A percentile compares a stretch with the other conserved stretches of the same genome.
Conservation (phyloP, 345 rosid species). For the Ceriops tagal region DNA sequence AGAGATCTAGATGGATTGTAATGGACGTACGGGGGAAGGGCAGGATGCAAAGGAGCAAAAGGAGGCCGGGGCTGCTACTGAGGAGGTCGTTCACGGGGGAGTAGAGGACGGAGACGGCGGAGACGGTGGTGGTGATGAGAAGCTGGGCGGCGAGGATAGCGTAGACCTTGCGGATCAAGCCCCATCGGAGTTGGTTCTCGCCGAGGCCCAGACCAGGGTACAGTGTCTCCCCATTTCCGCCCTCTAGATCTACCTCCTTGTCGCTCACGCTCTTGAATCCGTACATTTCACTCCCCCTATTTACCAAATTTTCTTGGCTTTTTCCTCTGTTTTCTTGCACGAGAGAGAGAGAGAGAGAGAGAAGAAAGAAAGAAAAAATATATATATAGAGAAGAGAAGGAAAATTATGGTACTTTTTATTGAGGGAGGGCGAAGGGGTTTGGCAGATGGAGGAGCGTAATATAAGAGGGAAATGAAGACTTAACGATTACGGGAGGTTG, state of each 20-base stretch:
- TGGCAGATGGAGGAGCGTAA: too few relatives aligned
- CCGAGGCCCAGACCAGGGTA: conserved; percentile 78
- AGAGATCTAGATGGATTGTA: conserved; percentile 6
- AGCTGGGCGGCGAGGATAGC: conserved; percentile 81
- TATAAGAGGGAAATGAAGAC: too few relatives aligned
- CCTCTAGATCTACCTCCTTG: conserved; percentile 50
- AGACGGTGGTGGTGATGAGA: conserved; percentile 72
- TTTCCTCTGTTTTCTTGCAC: neutral
- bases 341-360: neutral
- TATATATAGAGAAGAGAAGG: too few relatives aligned
- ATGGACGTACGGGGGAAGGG: conserved; percentile 69
- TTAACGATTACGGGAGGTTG: too few relatives aligned
- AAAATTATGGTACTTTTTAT: too few relatives aligned
- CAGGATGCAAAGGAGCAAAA: conserved; percentile 62
- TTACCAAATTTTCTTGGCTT: neutral
- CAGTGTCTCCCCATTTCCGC: conserved; percentile 52
- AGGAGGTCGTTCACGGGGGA: conserved; percentile 67
- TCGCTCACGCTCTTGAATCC: conserved; percentile 52
- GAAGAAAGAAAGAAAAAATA: neutral
- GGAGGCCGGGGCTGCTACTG: conserved; percentile 63
- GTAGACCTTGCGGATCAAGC: conserved; percentile 85
- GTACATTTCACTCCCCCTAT: conserved; percentile 35
- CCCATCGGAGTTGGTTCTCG: conserved; percentile 94
- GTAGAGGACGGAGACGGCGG: conserved; percentile 61
- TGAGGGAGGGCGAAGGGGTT: too few relatives aligned